A percentile compares a stretch with the other conserved stretches of the same genome.
These are phyloP conservation scores for Leccinum uliginosum DNA, from an alignment of 768 basidiomycete genomes.

Conservation along the genomic window DNA sequence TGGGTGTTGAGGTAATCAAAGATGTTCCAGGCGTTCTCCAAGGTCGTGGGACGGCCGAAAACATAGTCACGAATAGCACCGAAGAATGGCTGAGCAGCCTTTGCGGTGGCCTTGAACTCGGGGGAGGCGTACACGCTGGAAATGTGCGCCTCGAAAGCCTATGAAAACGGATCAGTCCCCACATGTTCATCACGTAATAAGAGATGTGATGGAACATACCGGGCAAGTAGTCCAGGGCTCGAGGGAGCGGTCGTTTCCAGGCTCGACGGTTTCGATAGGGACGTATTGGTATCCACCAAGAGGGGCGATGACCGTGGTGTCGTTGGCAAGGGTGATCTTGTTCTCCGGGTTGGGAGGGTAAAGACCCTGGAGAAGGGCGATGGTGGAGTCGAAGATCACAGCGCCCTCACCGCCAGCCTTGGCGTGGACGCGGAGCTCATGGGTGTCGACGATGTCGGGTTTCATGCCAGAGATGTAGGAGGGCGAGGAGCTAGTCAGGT, in stretches of 20 bases:
- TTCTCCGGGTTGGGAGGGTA: conserved; percentile 77
- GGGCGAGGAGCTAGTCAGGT: conserved; percentile 61
- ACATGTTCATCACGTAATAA: not conserved
- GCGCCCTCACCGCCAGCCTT: conserved; percentile 82
- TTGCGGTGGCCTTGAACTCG: conserved; percentile 59
- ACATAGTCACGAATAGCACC: conserved; percentile 62
- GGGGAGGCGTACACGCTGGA: conserved; percentile 55
- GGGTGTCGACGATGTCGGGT: conserved; percentile 66
- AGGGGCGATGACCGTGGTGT: conserved; percentile 64
- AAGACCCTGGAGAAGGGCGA: conserved; percentile 80
- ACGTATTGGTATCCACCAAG: conserved; percentile 85
- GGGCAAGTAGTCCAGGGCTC: conserved; percentile 75
- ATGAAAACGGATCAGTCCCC: conserved; percentile 12
- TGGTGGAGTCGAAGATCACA: conserved; percentile 84
- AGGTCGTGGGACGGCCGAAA: conserved; percentile 59
- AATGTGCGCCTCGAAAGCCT: conserved; percentile 67
- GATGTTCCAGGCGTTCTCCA: conserved; percentile 77
- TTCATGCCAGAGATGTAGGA: conserved; percentile 66
- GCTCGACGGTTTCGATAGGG: conserved; percentile 85
- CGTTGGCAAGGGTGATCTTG: conserved; percentile 76
- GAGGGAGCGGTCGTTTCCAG: conserved; percentile 74
- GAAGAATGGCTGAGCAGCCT: conserved; percentile 64
- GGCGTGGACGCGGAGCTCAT: conserved; percentile 69
- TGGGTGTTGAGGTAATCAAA: conserved; percentile 76
- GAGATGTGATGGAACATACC: conserved; percentile 28